Percentiles rank a stretch among this genome's conserved stretches.
These are phyloP conservation scores for Gonapodya sp. DNA, from an alignment of 192 early-diverging fungal genomes.

Conservation along the genomic window DNA sequence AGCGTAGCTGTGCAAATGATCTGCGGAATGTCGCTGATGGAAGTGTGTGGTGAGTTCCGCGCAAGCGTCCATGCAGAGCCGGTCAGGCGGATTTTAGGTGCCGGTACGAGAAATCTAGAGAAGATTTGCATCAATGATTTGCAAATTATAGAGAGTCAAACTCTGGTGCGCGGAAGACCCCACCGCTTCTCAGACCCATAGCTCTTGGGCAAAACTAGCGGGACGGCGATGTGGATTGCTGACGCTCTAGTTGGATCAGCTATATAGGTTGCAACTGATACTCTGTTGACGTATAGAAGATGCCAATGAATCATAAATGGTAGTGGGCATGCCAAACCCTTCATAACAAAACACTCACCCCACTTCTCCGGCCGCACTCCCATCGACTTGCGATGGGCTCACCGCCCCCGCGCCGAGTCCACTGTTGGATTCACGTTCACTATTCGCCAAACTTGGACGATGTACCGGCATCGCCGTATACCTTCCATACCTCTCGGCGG, in stretches of 20 bases:
- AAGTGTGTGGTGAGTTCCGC: too few species aligned
- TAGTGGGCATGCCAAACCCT: not conserved
- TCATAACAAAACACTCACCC: not conserved
- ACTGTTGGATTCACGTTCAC: not conserved
- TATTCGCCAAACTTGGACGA: not conserved
- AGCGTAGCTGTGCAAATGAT: not conserved
- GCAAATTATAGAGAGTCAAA: not conserved
- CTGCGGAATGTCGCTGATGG: not conserved
- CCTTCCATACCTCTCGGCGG: not conserved
- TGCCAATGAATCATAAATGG: not conserved
- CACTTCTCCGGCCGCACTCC: not conserved
- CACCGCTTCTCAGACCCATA: not conserved
- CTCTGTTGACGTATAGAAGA: not conserved
- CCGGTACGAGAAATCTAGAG: not conserved
- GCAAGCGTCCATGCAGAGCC: not conserved
- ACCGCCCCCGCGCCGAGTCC: not conserved
- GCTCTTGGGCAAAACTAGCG: not conserved
- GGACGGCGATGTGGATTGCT: not conserved
- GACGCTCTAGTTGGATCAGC: not conserved
- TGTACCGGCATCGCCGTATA: not conserved
- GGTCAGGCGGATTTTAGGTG: not conserved
- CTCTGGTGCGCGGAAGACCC: not conserved
- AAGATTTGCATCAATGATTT: not conserved
- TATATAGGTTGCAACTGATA: not conserved
- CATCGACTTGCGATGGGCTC: not conserved